phyloP scores from a whole-genome alignment of 2,329 filamentous ascomycete species.

The Fusarium sambucinum region DNA sequence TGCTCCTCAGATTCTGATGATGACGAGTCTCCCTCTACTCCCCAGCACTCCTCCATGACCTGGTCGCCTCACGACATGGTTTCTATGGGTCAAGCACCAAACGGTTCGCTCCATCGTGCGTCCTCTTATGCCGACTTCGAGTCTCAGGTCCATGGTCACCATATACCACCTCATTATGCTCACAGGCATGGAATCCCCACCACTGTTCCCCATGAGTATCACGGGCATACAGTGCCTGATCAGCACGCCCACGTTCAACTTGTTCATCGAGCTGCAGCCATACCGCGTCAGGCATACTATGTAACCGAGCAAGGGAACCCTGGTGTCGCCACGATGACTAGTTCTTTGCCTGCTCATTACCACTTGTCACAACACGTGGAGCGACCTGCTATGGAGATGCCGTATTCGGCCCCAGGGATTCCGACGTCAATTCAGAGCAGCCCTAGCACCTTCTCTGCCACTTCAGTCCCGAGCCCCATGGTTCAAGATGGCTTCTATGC shows the following conservation, averaged over 20 bases:
- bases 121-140: conserved; percentile 67
- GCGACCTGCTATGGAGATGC: conserved; percentile 61
- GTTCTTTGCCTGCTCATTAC: conserved; percentile 62
- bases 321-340: conserved; percentile 71
- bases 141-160: conserved; percentile 58
- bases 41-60: conserved; percentile 64
- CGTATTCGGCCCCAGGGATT: conserved; percentile 62
- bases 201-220: conserved; percentile 58
- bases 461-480: conserved; percentile 65
- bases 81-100: conserved; percentile 54
- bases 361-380: conserved; percentile 65
- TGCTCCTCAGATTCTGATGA: conserved; percentile 68
- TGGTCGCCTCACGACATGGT: conserved; percentile 63
- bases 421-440: conserved; percentile 68
- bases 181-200: conserved; percentile 63
- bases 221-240: conserved; percentile 57
- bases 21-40: conserved; percentile 70
- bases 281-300: conserved; percentile 65
- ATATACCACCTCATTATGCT: conserved; percentile 56
- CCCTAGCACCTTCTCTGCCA: conserved; percentile 68
- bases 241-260: conserved; percentile 61
- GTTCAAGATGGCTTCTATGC: conserved; percentile 69
- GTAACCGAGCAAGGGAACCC: conserved; percentile 72
- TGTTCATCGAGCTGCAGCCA: conserved; percentile 62
- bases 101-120: conserved; percentile 62